Base-by-base conservation (phyloP, 2,329 filamentous ascomycete genomes). In the Gremmenia infestans region DNA sequence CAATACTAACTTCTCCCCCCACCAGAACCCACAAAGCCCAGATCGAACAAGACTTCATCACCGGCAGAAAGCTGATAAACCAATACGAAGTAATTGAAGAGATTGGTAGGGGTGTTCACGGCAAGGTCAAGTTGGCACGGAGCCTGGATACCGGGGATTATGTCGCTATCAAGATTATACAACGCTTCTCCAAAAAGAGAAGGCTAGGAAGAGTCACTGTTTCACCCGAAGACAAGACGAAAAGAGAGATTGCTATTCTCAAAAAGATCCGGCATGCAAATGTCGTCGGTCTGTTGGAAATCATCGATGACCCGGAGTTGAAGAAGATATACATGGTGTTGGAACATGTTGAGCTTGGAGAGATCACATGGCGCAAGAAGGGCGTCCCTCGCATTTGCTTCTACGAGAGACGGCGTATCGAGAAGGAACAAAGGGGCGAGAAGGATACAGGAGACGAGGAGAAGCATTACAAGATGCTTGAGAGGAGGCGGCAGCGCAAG, bases 261-360 rank as follows among this genome's bases (percentile, higher is more conserved):
- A 99, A 99, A 73, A 99, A 99, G 76, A 96, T 96, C 53, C 87
- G 93, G 32, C 94, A 99, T 72, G 87, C 90, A n/a, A 97, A 99
- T 68, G 90, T 99, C 42, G 94, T 99, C 60, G 92, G 90, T 65
- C 78, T 99, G 40, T 81, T 97, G 61, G 94, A 99, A 74, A 92
- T 99, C 67, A 97, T 99, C 66, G 94, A 99, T 70, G 94, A 99
- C 70, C 93, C 93, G 1, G 90, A 91, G 67, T 84, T 91, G 56
- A 94, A 95, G 75, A 99, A 99, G 75, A 96, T 99, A 60, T 99
- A 99, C 74, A 93, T 99, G 75, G 90, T 97, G 19, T 81, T 99
- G 45, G 94, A 99, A 72, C 93, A 93, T 72, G 92, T 97, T 55
- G 91, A 97, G 70, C 81, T 93, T 42, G 93, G 94, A 51, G 94